These are phyloP conservation scores for Umbelopsis sp. DNA, from an alignment of 192 early-diverging fungal species.

Conservation along the genomic window DNA sequence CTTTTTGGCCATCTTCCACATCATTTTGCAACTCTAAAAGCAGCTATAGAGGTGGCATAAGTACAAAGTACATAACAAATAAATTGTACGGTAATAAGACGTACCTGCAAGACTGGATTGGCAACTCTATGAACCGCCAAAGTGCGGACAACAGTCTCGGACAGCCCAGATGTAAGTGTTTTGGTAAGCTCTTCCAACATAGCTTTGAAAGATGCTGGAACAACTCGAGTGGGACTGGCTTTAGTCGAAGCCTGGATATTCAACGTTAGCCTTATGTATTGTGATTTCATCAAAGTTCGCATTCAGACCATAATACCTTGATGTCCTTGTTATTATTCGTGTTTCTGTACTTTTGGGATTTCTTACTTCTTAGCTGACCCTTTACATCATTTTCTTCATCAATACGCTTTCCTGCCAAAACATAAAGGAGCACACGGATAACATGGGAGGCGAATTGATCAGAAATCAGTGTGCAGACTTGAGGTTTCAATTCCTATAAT, in stretches of 20 bases:
- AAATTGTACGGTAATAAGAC: neutral
- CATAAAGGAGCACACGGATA: slow-evolving; percentile 68
- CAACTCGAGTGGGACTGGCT: slow-evolving; percentile 44
- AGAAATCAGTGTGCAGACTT: slow-evolving; percentile 60
- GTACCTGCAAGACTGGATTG: slow-evolving; percentile 79
- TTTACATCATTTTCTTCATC: slow-evolving; percentile 51
- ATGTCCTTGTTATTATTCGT: slow-evolving; percentile 53
- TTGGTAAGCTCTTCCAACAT: slow-evolving; percentile 59
- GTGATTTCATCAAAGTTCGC: neutral
- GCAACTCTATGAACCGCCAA: slow-evolving; percentile 70
- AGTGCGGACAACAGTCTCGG: slow-evolving; percentile 54
- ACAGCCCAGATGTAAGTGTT: slow-evolving; percentile 50
- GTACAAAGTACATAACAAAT: neutral
- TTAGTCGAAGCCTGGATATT: slow-evolving; percentile 6
- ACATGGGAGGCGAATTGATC: slow-evolving; percentile 80
- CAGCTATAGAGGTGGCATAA: slow-evolving; percentile 20
- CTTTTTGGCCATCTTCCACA: slow-evolving; percentile 42
- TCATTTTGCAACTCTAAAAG: slow-evolving; percentile 38
- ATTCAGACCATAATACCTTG: slow-evolving; percentile 6
- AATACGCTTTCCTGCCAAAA: slow-evolving; percentile 67
- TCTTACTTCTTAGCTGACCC: slow-evolving; percentile 72
- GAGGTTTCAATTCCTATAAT: slow-evolving; percentile 44
- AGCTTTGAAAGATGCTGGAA: slow-evolving; percentile 66
- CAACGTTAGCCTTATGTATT: no score
- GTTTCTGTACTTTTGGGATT: slow-evolving; percentile 64